phyloP scores from a whole-genome alignment of 495 filamentous ascomycete species.

The Neurospora discreta region DNA sequence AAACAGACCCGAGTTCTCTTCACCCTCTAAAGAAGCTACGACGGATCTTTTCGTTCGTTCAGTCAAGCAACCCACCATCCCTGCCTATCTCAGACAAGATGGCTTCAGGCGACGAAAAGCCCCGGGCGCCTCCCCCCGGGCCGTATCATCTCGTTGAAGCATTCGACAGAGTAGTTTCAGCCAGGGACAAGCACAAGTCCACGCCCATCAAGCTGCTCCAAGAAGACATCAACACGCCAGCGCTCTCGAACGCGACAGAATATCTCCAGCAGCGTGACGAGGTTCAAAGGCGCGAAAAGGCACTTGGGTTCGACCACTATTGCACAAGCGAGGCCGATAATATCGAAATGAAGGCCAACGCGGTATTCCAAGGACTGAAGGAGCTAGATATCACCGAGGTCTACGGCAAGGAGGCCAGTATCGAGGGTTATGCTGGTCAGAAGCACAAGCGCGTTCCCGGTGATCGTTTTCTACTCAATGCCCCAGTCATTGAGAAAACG shows the following conservation, averaged over 20 bases:
- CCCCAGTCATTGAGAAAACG: conserved; percentile 35
- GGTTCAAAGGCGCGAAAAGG: conserved; percentile 6
- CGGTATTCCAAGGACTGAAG: conserved; percentile 21
- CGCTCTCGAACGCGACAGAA: neutral
- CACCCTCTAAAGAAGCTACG: neutral
- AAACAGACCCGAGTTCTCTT: neutral
- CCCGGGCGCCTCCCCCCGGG: neutral
- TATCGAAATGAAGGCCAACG: conserved; percentile 20
- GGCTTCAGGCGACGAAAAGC: neutral
- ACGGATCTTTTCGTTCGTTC: neutral
- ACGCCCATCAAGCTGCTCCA: neutral
- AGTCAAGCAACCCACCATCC: neutral
- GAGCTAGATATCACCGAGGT: conserved; percentile 19
- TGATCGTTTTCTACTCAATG: conserved; percentile 39
- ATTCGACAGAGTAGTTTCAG: neutral
- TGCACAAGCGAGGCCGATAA: conserved; percentile 7
- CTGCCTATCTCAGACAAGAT: neutral
- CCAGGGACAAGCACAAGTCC: neutral
- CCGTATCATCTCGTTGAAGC: neutral
- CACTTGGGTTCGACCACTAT: conserved; percentile 14
- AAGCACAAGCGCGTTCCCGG: conserved; percentile 21
- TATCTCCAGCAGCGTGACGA: neutral
- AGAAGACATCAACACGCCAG: neutral
- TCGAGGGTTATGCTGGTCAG: conserved; percentile 20
- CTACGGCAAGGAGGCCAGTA: conserved; percentile 7